Evolutionary conservation across 176 grass and related monocot genomes (phyloP).

Genomic region (Bromus sterilis): DNA sequence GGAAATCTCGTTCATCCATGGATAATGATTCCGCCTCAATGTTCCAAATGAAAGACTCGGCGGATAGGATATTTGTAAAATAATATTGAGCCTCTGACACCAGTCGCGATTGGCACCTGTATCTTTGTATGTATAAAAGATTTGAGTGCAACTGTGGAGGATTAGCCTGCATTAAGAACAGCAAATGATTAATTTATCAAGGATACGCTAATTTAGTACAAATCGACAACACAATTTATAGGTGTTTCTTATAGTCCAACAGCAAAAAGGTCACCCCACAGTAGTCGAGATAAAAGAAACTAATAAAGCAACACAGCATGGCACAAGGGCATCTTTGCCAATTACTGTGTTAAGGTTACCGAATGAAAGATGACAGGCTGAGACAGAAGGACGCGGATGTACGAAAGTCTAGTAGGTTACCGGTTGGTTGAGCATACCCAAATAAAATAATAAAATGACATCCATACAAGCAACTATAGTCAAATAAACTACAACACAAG

Average conservation of each 20-base stretch:
- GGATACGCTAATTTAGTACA: not conserved
- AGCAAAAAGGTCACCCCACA: constrained; percentile 9
- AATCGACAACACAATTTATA: not conserved
- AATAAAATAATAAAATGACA: not conserved
- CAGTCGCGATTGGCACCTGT: constrained; percentile 69
- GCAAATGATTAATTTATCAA: not conserved
- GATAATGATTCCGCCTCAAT: constrained; percentile 84
- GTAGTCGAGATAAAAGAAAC: not conserved
- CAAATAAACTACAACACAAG: not conserved
- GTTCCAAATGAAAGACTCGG: constrained; percentile 97
- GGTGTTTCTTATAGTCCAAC: not conserved
- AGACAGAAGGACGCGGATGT: not conserved
- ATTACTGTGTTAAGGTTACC: not conserved
- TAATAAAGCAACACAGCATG: not conserved
- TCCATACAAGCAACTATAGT: not conserved
- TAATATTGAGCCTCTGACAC: constrained; percentile 90
- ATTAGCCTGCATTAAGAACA: constrained; percentile 71
- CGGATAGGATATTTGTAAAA: constrained; percentile 94
- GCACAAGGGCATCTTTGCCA: not conserved
- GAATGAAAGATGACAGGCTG: not conserved
- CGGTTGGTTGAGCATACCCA: not conserved
- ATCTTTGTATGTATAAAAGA: constrained; percentile 87
- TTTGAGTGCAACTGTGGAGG: constrained; percentile 95
- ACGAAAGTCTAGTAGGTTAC: not conserved
- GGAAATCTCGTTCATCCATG: constrained; percentile 80